Conservation (phyloP, 306 rosid genomes). For the Cyclanthera cordifolia region DNA sequence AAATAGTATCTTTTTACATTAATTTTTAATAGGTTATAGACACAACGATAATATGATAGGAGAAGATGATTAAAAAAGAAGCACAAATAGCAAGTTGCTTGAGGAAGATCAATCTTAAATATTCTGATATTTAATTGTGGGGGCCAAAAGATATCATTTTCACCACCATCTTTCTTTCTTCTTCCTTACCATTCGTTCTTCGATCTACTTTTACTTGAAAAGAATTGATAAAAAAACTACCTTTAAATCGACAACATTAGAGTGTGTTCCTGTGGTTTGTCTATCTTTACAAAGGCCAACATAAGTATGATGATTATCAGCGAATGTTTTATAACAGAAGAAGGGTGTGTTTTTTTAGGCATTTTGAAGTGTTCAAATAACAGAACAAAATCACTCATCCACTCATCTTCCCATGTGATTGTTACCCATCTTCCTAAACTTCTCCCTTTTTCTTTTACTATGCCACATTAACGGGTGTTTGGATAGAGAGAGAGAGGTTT, state of each 20-base stretch:
- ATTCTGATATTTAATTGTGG: neutral
- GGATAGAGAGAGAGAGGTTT: too few species aligned
- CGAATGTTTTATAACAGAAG: conserved; percentile 30
- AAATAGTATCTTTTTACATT: neutral
- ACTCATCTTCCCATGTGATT: conserved; percentile 30
- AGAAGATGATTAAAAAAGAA: neutral
- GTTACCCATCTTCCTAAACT: conserved; percentile 22
- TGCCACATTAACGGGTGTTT: too few species aligned
- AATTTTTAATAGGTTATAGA: neutral
- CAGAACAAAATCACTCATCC: conserved; percentile 23
- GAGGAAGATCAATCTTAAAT: neutral
- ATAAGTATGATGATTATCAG: conserved; percentile 25
- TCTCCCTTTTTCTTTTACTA: neutral
- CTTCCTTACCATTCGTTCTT: neutral
- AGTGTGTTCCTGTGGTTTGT: too few species aligned
- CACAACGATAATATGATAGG: neutral
- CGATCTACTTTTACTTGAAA: conserved; percentile 24
- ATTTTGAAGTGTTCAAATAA: conserved; percentile 19
- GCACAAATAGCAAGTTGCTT: neutral
- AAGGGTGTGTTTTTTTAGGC: conserved; percentile 31
- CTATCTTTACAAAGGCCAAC: conserved; percentile 13
- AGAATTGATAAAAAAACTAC: conserved; percentile 21
- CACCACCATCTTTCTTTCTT: conserved; percentile 6
- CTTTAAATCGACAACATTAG: conserved; percentile 17
- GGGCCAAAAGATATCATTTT: conserved; percentile 9